Evolutionary conservation across 1,139 yeast species (phyloP).

Genomic region (Geotrichum phurueaensis): DNA sequence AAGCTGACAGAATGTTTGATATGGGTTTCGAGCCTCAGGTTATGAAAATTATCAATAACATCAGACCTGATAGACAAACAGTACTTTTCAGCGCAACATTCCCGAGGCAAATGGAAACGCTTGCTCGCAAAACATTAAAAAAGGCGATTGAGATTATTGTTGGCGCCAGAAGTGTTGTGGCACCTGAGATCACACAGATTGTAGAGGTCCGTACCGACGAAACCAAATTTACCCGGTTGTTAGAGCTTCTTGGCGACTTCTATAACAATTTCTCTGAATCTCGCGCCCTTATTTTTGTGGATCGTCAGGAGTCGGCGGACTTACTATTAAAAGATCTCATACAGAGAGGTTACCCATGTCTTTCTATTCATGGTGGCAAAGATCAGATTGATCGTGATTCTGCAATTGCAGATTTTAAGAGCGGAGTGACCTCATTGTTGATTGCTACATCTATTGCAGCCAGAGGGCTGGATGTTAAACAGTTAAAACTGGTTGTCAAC

Average conservation of each 20-base stretch:
- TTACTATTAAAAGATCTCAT: constrained; percentile 52
- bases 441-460: constrained; percentile 95
- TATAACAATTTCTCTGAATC: constrained; percentile 35
- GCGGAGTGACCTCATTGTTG: constrained; percentile 54
- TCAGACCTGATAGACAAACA: constrained; percentile 87
- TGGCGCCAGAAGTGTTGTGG: constrained; percentile 79
- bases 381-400: constrained; percentile 78
- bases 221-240: constrained; percentile 50
- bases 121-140: constrained; percentile 58
- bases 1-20: constrained; percentile 96
- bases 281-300: constrained; percentile 76
- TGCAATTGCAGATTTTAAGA: constrained; percentile 67
- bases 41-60: constrained; percentile 65
- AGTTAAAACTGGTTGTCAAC: constrained; percentile 70
- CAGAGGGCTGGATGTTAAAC: constrained; percentile 87
- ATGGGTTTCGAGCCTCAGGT: constrained; percentile 98
- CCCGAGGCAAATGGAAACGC: constrained; percentile 66
- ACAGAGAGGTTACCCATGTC: constrained; percentile 52
- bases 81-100: constrained; percentile 93
- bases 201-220: constrained; percentile 51
- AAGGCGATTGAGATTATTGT: constrained; percentile 73
- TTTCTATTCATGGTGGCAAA: constrained; percentile 87
- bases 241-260: constrained; percentile 49
- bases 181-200: constrained; percentile 69
- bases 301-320: constrained; percentile 80